phyloP scores from a whole-genome alignment of 257 asterid genomes.

The Nicotiana benthamiana region DNA sequence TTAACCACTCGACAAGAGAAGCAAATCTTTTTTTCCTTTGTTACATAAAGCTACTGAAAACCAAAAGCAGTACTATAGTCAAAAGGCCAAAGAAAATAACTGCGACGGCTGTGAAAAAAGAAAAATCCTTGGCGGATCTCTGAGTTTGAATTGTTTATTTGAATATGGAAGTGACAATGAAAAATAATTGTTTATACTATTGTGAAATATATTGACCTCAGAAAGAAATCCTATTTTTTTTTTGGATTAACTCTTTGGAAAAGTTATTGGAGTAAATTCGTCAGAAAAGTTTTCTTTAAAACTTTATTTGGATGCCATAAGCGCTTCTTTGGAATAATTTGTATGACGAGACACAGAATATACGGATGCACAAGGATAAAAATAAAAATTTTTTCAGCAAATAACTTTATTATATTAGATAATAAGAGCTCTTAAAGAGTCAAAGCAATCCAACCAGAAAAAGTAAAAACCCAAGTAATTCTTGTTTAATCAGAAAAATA shows the following conservation, averaged over 20 bases:
- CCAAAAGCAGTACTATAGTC: neutral
- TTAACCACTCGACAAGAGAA: neutral
- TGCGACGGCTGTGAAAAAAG: neutral
- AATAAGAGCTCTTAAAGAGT: too few relatives aligned
- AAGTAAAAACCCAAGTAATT: too few relatives aligned
- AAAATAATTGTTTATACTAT: neutral
- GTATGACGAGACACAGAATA: too few relatives aligned
- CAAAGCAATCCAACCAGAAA: too few relatives aligned
- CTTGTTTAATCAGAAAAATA: too few relatives aligned
- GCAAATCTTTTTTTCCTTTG: neutral
- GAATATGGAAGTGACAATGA: neutral
- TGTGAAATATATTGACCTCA: neutral
- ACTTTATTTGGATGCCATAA: neutral
- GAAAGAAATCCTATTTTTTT: neutral
- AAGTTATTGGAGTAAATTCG: neutral
- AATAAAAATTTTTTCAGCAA: neutral
- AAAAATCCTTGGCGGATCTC: neutral
- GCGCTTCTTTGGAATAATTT: neutral
- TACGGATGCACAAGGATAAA: neutral
- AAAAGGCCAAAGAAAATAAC: neutral
- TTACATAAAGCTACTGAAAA: too few relatives aligned
- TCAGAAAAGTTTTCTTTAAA: neutral
- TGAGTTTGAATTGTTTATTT: neutral
- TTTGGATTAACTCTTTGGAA: neutral
- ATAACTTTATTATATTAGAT: too few relatives aligned